These are phyloP conservation scores for Nyssa sinensis DNA, from an alignment of 148 eudicot species.

Conservation along the genomic window DNA sequence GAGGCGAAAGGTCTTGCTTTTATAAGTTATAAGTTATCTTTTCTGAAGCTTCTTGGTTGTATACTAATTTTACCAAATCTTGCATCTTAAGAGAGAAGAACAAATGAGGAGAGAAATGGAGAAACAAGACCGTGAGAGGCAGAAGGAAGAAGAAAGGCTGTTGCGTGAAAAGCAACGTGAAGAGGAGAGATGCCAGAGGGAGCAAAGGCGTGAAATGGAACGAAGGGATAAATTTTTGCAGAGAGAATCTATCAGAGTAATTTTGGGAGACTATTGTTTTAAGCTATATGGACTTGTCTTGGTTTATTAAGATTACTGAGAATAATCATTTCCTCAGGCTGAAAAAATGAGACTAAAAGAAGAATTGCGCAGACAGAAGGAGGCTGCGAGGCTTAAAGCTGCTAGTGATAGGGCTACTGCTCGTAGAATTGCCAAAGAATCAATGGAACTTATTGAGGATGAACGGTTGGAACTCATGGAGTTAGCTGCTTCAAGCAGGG, in stretches of 20 bases:
- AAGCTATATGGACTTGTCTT: neutral
- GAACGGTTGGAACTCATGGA: constrained; percentile 94
- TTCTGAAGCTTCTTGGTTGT: constrained; percentile 9
- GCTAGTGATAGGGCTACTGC: constrained; percentile 92
- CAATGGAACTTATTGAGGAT: constrained; percentile 86
- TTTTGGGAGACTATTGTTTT: constrained; percentile 19
- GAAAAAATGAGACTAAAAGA: constrained; percentile 86
- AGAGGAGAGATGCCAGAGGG: constrained; percentile 81
- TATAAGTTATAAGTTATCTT: neutral
- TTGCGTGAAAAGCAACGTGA: constrained; percentile 90
- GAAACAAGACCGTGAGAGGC: constrained; percentile 85
- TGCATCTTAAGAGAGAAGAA: constrained; percentile 71
- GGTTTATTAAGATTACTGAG: neutral
- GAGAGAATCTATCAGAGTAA: constrained; percentile 76
- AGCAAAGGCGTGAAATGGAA: constrained; percentile 95
- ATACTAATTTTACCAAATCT: constrained; percentile 13
- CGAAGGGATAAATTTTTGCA: constrained; percentile 73
- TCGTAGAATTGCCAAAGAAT: constrained; percentile 89
- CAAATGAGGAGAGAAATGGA: constrained; percentile 95
- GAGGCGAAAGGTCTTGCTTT: constrained; percentile 67
- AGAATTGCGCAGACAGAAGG: constrained; percentile 80
- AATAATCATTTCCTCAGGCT: constrained; percentile 41
- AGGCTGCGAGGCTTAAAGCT: constrained; percentile 87
- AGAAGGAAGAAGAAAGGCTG: constrained; percentile 88
- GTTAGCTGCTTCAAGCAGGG: constrained; percentile 69